A percentile compares a stretch with the other conserved stretches of the same genome.
Evolutionary conservation across 768 basidiomycete genomes (phyloP).

Genomic region (Pleurotus eryngii): DNA sequence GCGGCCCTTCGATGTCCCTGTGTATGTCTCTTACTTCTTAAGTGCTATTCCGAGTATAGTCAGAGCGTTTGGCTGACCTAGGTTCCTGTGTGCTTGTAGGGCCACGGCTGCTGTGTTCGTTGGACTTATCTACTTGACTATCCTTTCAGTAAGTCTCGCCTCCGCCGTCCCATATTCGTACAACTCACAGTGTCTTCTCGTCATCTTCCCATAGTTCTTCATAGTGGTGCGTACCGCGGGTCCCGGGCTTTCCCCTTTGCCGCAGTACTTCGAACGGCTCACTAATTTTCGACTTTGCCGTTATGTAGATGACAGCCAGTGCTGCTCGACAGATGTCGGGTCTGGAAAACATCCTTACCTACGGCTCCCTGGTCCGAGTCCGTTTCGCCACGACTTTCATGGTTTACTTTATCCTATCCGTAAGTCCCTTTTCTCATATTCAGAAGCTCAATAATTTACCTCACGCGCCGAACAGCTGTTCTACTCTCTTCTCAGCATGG

Average conservation of each 20-base stretch:
- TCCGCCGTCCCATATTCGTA: too few species aligned
- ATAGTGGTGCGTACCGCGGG: neutral
- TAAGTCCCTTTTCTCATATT: constrained; percentile 12
- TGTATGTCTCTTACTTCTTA: constrained; percentile 32
- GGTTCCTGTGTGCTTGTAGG: constrained; percentile 20
- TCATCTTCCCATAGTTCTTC: constrained; percentile 13
- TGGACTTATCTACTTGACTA: constrained; percentile 51
- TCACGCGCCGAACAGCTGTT: constrained; percentile 34
- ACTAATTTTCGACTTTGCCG: neutral
- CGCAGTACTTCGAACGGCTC: too few species aligned
- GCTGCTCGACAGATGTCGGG: constrained; percentile 36
- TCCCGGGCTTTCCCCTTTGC: too few species aligned
- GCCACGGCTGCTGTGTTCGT: constrained; percentile 52
- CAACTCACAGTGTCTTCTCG: too few species aligned
- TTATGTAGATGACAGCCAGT: constrained; percentile 2
- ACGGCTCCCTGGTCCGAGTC: constrained; percentile 27
- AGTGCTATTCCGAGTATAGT: too few species aligned
- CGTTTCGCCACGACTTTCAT: constrained; percentile 26
- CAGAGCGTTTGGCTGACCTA: neutral
- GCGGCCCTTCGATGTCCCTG: constrained; percentile 55
- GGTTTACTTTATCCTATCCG: constrained; percentile 36
- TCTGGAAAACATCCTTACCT: constrained; percentile 26
- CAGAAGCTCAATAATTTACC: neutral
- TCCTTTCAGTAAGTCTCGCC: constrained; percentile 26
- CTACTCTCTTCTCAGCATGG: constrained; percentile 56